Percentiles rank a stretch among this genome's conserved stretches.
Conservation (phyloP, 2,329 filamentous ascomycete species). For the Neopestalotiopsis clavispora region DNA sequence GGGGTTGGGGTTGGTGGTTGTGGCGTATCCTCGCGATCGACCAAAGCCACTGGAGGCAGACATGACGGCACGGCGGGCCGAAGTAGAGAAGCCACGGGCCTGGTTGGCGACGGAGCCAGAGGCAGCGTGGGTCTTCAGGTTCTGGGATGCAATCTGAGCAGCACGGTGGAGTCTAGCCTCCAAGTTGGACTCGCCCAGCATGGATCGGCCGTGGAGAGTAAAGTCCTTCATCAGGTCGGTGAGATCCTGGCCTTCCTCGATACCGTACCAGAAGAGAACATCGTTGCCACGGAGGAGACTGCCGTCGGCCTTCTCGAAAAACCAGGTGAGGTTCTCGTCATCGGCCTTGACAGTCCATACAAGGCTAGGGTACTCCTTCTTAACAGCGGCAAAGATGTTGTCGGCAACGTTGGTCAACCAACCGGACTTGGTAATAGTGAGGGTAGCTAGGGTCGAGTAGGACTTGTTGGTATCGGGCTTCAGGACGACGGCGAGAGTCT, state of each 20-base stretch:
- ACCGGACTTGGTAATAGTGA: constrained; percentile 91
- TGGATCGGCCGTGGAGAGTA: constrained; percentile 78
- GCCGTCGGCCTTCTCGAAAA: constrained; percentile 95
- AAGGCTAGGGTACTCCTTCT: constrained; percentile 89
- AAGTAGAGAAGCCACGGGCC: constrained; percentile 71
- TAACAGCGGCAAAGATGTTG: constrained; percentile 91
- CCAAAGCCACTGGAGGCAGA: constrained; percentile 31
- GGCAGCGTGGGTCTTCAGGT: constrained; percentile 45
- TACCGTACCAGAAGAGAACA: constrained; percentile 95
- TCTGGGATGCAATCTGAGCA: constrained; percentile 69
- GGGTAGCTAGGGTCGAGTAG: constrained; percentile 83
- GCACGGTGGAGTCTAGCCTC: constrained; percentile 84
- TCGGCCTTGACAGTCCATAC: constrained; percentile 97
- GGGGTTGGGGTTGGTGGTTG: constrained; percentile 84
- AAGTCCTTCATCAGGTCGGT: constrained; percentile 74
- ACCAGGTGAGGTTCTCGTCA: constrained; percentile 97
- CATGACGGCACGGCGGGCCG: constrained; percentile 45
- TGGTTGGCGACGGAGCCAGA: constrained; percentile 54
- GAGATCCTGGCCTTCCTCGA: constrained; percentile 52
- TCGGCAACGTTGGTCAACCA: constrained; percentile 96
- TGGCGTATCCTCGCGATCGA: constrained; percentile 57
- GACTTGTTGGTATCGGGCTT: constrained; percentile 69
- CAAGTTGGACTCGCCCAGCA: constrained; percentile 88
- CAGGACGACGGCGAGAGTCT: constrained; percentile 87
- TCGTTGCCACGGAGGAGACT: constrained; percentile 85